These are phyloP conservation scores for Hamigera avellanea DNA, from an alignment of 495 filamentous ascomycete genomes.

Conservation along the genomic window DNA sequence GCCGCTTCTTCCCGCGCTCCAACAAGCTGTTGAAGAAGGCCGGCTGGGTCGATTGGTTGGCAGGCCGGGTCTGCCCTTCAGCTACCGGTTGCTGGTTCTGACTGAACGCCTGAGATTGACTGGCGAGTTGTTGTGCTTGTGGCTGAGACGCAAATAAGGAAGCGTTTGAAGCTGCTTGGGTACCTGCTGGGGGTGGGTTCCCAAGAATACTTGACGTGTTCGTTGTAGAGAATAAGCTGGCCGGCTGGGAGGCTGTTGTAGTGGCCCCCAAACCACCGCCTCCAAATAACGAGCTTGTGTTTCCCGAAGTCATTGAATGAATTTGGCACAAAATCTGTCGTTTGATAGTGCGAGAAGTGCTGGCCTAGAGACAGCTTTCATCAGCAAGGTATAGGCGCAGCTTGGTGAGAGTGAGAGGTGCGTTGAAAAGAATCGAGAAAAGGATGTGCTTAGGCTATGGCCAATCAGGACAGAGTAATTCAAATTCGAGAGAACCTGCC, in stretches of 20 bases:
- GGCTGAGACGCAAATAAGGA: conserved; percentile 19
- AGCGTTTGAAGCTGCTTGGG: conserved; percentile 14
- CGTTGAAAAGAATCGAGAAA: too few relatives aligned
- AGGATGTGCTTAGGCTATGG: too few relatives aligned
- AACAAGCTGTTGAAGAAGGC: conserved; percentile 84
- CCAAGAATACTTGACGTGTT: conserved; percentile 21
- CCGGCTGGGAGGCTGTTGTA: conserved; percentile 12
- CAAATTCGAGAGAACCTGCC: too few relatives aligned
- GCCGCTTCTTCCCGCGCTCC: conserved; percentile 53
- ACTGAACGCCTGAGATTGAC: conserved; percentile 20
- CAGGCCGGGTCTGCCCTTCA: conserved; percentile 9
- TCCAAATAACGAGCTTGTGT: conserved; percentile 24
- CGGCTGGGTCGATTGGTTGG: conserved; percentile 32
- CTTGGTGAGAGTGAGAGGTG: too few relatives aligned
- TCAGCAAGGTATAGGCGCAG: too few relatives aligned
- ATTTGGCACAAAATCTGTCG: too few relatives aligned
- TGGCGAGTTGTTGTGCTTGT: conserved; percentile 23
- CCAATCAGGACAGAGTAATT: too few relatives aligned
- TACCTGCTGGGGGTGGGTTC: conserved; percentile 8
- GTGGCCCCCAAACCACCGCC: conserved; percentile 19
- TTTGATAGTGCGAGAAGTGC: too few relatives aligned
- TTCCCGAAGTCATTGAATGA: conserved; percentile 17
- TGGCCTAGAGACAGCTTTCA: too few relatives aligned
- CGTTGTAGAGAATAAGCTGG: conserved; percentile 23
- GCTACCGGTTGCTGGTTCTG: conserved; percentile 15